Base-by-base conservation (phyloP, 1,284 basidiomycete species). In the Athelia sp. region DNA sequence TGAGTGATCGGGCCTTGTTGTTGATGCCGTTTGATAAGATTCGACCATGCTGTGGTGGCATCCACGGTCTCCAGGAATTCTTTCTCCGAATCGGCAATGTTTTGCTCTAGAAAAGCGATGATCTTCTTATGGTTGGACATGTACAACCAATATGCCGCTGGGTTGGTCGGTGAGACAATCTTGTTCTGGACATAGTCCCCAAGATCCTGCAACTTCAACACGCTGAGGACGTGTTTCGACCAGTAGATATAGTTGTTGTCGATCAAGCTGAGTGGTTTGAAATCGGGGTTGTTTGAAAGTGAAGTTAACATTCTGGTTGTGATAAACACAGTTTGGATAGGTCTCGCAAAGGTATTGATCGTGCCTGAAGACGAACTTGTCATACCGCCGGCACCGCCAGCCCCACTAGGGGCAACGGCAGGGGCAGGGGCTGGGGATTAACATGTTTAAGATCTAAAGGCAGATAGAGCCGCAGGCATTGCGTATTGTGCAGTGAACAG, bases 331-430 rank as follows among this genome's bases (percentile, higher is more conserved):
- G 4, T 13, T 4, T 13, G 26, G 13, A 29, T 29, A 29, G 26
- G 26, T 4, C 26, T 4, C 26, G 13, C 13, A 13, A 29, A 29
- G 13, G 26, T 4, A 29, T 29, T 29, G 6, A 29, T 6, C 4
- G 6, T 29, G 6, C 6, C 26, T 4, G 6, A 6, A 29, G 26
- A 29, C 4, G 6, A 6, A 13, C 6, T 6, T 6, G 26, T 29
- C 13, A 29, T 29, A 29, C 26, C 26, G 26, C 26, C 26, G 26
- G 26, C 26, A 29, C 6, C 6, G 6, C 4, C 26, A 6, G 26
- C 4, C n/a, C n/a, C n/a, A n/a, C n/a, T n/a, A n/a, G n/a, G n/a
- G 26, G 13, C 86, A 81, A 81, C 78, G 85, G 19, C 88, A 84
- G 64, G 81, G 79, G 47, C 73, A 60, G 86, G 84, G 13, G 26